A percentile compares a stretch with the other conserved stretches of the same genome.
Conservation (phyloP, 148 eudicot genomes). For the Silene uniflora region DNA sequence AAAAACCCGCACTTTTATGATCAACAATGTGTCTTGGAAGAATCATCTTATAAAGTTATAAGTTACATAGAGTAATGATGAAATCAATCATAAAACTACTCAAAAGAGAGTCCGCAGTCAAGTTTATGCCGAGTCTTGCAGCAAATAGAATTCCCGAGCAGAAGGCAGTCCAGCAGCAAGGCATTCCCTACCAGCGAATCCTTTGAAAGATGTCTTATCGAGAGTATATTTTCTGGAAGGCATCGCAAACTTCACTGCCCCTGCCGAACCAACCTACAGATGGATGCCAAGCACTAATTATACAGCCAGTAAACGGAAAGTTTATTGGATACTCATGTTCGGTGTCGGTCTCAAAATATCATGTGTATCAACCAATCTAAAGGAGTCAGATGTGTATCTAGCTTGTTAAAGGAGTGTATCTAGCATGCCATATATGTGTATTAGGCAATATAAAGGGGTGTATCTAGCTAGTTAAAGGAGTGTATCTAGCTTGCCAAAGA, state of each 20-base stretch:
- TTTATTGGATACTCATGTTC: not conserved
- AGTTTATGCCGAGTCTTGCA: not conserved
- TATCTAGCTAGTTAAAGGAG: no score
- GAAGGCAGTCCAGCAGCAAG: not conserved
- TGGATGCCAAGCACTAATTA: not conserved
- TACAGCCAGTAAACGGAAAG: not conserved
- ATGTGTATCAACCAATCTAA: no score
- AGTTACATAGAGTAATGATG: not conserved
- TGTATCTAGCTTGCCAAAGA: no score
- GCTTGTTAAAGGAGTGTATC: no score
- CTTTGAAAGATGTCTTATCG: not conserved
- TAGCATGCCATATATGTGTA: no score
- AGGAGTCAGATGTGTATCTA: no score
- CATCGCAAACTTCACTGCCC: constrained; percentile 56
- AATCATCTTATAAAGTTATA: no score
- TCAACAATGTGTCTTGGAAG: no score
- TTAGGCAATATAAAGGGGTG: no score
- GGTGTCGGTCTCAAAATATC: not conserved
- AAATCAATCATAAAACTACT: not conserved
- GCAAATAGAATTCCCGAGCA: not conserved
- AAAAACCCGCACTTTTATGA: no score
- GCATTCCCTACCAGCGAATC: not conserved
- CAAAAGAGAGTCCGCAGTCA: not conserved
- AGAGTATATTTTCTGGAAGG: constrained; percentile 51
- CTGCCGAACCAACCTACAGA: constrained; percentile 55